Conservation (phyloP, 768 basidiomycete genomes). For the Lepiota brunneoincarnata region DNA sequence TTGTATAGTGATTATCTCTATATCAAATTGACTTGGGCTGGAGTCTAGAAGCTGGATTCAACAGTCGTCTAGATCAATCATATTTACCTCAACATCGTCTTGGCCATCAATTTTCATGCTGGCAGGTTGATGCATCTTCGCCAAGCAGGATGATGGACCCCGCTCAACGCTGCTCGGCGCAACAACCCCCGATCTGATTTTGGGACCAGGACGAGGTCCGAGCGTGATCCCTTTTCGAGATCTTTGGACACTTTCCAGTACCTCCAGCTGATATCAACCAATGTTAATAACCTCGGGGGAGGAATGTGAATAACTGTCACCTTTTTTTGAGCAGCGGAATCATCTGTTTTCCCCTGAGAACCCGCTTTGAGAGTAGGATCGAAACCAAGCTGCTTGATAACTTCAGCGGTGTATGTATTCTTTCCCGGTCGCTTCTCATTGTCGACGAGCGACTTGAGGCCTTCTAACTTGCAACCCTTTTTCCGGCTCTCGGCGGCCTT, state of each 20-base stretch:
- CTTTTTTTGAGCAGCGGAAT: constrained; percentile 52
- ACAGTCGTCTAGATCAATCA: constrained; percentile 47
- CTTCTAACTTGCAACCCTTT: neutral
- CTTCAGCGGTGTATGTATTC: constrained; percentile 54
- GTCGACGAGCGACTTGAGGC: neutral
- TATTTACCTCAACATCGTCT: constrained; percentile 20
- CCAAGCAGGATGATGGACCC: neutral
- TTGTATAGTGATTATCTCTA: no score
- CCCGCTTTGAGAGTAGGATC: constrained; percentile 67
- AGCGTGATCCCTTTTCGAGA: constrained; percentile 54
- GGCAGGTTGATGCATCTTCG: neutral
- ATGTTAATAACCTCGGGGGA: neutral
- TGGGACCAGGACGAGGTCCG: constrained; percentile 62
- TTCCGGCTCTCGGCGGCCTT: constrained; percentile 15
- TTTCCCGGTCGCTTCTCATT: constrained; percentile 2
- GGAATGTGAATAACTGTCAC: constrained; percentile 29
- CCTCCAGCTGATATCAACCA: constrained; percentile 43
- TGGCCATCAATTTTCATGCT: neutral
- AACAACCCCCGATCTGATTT: constrained; percentile 59
- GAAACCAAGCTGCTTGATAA: constrained; percentile 76
- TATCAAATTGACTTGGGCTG: neutral
- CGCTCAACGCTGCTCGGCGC: constrained; percentile 24
- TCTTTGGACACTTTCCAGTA: constrained; percentile 49
- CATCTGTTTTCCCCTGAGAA: constrained; percentile 32
- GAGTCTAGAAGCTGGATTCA: constrained; percentile 11